phyloP scores from a whole-genome alignment of 2,329 filamentous ascomycete genomes.

The Simplicillium aogashimaense region DNA sequence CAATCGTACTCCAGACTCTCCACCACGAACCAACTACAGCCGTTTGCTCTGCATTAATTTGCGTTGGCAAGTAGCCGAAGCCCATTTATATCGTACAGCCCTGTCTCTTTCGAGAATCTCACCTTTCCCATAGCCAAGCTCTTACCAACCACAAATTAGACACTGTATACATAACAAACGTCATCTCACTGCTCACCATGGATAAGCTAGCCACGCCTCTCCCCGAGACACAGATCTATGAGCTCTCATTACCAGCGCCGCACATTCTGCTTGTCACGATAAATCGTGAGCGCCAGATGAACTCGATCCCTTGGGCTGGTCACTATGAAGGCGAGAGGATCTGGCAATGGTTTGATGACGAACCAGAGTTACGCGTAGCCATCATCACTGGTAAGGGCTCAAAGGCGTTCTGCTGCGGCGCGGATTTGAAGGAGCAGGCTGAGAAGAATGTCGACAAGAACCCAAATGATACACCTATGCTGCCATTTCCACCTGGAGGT shows the following conservation, averaged over 20 bases:
- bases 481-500: conserved; percentile 27
- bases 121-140: too few species aligned
- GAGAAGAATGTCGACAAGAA: conserved; percentile 13
- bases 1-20: too few species aligned
- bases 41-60: too few species aligned
- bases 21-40: too few species aligned
- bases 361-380: conserved; percentile 34
- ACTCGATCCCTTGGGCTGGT: conserved; percentile 29
- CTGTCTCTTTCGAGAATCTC: too few species aligned
- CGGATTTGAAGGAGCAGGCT: conserved; percentile 43
- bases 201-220: conserved; percentile 7
- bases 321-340: conserved; percentile 38
- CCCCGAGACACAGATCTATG: conserved; percentile 8
- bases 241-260: conserved; percentile 33
- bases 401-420: conserved; percentile 43
- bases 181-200: conserved; percentile 3
- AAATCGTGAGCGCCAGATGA: conserved; percentile 37
- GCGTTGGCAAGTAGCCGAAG: too few species aligned
- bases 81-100: too few species aligned
- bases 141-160: background rate
- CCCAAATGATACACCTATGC: conserved; percentile 5
- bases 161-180: background rate
- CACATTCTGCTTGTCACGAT: conserved; percentile 42
- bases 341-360: conserved; percentile 43
- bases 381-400: conserved; percentile 41